Conservation (phyloP, 768 basidiomycete species). For the Astraeus odoratus region DNA sequence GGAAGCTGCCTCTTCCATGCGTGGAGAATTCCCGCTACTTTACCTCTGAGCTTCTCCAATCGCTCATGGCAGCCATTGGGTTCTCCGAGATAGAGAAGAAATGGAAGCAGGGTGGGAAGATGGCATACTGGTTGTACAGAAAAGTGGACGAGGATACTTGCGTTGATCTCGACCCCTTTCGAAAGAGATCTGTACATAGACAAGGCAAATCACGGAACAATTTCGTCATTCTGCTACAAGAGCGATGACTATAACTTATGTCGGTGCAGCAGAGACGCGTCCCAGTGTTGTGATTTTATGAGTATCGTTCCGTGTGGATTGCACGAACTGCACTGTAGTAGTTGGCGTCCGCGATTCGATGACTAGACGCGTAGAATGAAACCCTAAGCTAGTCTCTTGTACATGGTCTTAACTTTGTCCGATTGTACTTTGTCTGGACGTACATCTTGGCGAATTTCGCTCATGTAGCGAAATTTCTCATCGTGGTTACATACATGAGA, state of each 20-base stretch:
- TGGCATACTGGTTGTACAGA: conserved; percentile 81
- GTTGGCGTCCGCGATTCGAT: no score
- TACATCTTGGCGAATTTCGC: no score
- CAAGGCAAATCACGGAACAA: conserved; percentile 68
- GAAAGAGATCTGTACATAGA: conserved; percentile 53
- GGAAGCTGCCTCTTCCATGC: conserved; percentile 78
- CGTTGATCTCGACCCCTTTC: conserved; percentile 24
- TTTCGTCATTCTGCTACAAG: conserved; percentile 50
- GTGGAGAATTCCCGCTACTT: conserved; percentile 82
- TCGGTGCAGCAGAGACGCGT: neutral
- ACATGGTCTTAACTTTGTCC: no score
- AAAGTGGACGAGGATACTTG: conserved; percentile 26
- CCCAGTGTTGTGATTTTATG: neutral
- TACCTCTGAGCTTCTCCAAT: conserved; percentile 48
- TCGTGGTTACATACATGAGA: neutral
- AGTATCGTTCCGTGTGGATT: no score
- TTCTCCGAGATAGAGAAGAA: conserved; percentile 52
- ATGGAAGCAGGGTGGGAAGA: conserved; percentile 71
- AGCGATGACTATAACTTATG: neutral
- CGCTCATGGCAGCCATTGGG: conserved; percentile 56
- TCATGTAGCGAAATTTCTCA: neutral
- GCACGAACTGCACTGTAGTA: no score
- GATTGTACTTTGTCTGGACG: no score
- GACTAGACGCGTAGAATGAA: no score
- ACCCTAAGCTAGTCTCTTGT: neutral